Evolutionary conservation across 768 basidiomycete species (phyloP).

Genomic region (Pleurotus tuber-regium): DNA sequence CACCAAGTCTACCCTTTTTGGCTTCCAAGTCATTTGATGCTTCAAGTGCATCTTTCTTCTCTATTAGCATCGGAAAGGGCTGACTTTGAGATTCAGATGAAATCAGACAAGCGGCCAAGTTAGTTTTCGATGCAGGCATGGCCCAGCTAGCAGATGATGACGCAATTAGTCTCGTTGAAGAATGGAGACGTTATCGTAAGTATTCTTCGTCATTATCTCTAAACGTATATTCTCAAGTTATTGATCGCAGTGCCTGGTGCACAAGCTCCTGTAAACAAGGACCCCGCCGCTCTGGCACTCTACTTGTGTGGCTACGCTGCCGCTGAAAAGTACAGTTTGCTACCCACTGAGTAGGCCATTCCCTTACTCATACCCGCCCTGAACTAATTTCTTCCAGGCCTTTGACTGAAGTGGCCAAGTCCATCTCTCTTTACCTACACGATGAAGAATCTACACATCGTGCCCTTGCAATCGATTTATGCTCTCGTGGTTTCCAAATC

Average conservation of each 20-base stretch:
- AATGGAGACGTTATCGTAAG: conserved; percentile 66
- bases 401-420: conserved; percentile 82
- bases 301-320: conserved; percentile 85
- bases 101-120: conserved; percentile 70
- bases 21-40: conserved; percentile 76
- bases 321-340: conserved; percentile 70
- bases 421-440: conserved; percentile 74
- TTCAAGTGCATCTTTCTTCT: conserved; percentile 46
- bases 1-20: conserved; percentile 72
- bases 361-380: neutral
- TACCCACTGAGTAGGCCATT: conserved; percentile 62
- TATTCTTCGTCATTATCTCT: neutral
- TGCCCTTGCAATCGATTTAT: conserved; percentile 82
- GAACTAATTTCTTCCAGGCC: conserved; percentile 40
- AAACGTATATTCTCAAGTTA: neutral
- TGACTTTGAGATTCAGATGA: conserved; percentile 46
- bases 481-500: conserved; percentile 85
- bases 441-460: conserved; percentile 67
- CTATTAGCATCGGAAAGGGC: neutral
- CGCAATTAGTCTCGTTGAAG: conserved; percentile 53
- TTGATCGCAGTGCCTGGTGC: conserved; percentile 44
- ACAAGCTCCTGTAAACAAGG: conserved; percentile 60
- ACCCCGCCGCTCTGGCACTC: conserved; percentile 69
- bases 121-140: conserved; percentile 76
- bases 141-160: conserved; percentile 67